These are phyloP conservation scores for Cucurbitaria berberidis DNA, from an alignment of 2,329 filamentous ascomycete species.

Conservation along the genomic window DNA sequence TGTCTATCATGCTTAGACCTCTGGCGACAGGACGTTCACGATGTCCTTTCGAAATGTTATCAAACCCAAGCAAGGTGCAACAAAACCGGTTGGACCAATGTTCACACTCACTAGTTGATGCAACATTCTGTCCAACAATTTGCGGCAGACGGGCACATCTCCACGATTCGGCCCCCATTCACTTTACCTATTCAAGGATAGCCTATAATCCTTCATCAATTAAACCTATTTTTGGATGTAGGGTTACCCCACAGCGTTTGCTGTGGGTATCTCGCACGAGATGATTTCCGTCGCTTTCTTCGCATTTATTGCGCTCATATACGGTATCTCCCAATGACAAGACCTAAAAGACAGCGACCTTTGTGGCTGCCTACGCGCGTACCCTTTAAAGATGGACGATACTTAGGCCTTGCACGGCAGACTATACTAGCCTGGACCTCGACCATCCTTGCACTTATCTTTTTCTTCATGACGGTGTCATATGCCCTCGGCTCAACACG, in stretches of 20 bases:
- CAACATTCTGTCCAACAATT: neutral
- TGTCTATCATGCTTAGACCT: too few relatives aligned
- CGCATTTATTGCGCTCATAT: constrained; percentile 15
- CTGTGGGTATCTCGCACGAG: neutral
- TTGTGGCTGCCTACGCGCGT: constrained; percentile 16
- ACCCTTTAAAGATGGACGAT: constrained; percentile 22
- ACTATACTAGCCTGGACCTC: constrained; percentile 20
- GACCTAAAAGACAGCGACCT: constrained; percentile 20
- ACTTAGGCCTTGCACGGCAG: constrained; percentile 17
- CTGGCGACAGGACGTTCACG: neutral
- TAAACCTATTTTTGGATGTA: neutral
- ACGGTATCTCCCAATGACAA: constrained; percentile 13
- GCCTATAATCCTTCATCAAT: constrained; percentile 1
- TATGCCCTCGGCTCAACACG: constrained; percentile 13
- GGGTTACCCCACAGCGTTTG: constrained; percentile 1
- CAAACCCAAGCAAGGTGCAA: neutral
- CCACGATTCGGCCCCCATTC: neutral
- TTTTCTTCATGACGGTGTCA: constrained; percentile 19
- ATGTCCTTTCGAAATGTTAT: neutral
- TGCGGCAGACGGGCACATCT: neutral
- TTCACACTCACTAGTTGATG: neutral
- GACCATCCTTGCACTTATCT: constrained; percentile 9
- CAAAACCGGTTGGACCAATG: neutral
- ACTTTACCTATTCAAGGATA: neutral
- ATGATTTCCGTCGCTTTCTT: constrained; percentile 16